These are phyloP conservation scores for Coemansia reversa DNA, from an alignment of 192 early-diverging fungal species.

Conservation along the genomic window DNA sequence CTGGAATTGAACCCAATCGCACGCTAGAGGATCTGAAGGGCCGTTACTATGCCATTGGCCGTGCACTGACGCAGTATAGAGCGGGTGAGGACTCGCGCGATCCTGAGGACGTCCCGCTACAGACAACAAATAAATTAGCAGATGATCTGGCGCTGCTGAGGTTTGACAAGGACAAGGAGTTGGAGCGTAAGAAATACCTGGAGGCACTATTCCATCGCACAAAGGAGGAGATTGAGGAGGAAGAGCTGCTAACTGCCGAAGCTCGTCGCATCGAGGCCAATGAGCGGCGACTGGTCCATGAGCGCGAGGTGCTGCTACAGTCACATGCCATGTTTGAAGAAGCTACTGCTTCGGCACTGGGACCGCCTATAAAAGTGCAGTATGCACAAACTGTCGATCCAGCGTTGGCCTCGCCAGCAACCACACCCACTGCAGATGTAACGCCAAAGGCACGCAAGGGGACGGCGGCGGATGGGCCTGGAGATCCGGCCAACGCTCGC, in stretches of 20 bases:
- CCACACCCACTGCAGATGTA: constrained; percentile 4
- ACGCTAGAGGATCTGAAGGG: constrained; percentile 78
- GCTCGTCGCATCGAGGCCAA: constrained; percentile 78
- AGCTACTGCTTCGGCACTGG: constrained; percentile 15
- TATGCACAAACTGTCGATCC: constrained; percentile 38
- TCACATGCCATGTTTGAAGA: constrained; percentile 55
- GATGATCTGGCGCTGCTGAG: constrained; percentile 48
- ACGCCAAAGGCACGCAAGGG: constrained; percentile 43
- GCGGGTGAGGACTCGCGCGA: constrained; percentile 37
- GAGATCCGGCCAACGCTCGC: constrained; percentile 10
- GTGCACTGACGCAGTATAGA: constrained; percentile 64
- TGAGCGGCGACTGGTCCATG: constrained; percentile 70
- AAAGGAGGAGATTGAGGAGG: constrained; percentile 80
- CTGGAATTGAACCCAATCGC: constrained; percentile 10
- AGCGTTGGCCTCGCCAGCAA: constrained; percentile 4
- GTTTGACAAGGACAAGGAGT: constrained; percentile 65
- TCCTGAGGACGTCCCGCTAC: constrained; percentile 45
- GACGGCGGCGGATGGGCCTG: constrained; percentile 22
- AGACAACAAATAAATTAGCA: constrained; percentile 51
- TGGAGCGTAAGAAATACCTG: constrained; percentile 79
- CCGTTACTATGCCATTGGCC: constrained; percentile 73
- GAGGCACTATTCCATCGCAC: constrained; percentile 69
- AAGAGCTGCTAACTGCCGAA: constrained; percentile 78
- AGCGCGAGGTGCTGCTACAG: constrained; percentile 77
- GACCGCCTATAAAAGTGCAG: constrained; percentile 46